Evolutionary conservation across 495 filamentous ascomycete species (phyloP), one percentile per base, ranked within the genome.

Genomic region (Penicillium cataractarum): DNA sequence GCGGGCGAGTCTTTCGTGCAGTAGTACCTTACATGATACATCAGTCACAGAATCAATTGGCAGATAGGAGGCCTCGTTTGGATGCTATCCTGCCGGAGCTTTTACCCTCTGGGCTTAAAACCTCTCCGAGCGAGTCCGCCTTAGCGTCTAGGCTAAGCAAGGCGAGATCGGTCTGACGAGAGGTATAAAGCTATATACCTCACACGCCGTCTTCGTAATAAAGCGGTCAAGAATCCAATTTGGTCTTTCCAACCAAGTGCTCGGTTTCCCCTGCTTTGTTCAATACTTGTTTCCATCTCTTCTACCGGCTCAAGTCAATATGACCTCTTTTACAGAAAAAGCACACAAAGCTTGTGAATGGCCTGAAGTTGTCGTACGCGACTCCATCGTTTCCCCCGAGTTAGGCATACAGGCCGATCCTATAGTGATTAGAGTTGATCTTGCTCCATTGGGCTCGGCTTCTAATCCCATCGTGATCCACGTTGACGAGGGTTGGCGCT

Each of bases 11-110:
- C n/a, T 7, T 44, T 44, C 19, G 40, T 44, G 40, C 40, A 12
- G n/a, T 44, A 44, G 17, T 63, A 21, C 55, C 50, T 37, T 55
- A 15, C 19, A 58, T n/a, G 37, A 2, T 55, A 9, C 10, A 26
- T 63, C 24, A 29, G 39, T 53, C 8, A 37, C 50, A 17, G 55
- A 63, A 50, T 58, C 55, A 37, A 59, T 64, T 59, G 8, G 56
- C 13, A 58, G 55, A 32, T 15, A 63, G 61, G 37, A 63, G 61
- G 37, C 40, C 61, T 58, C 29, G 27, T 63, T 55, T 63, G 8
- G 50, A 63, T 58, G 33, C 61, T 22, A 63, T 48, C 61, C 29
- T 58, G 15, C 35, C 42, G 21, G 19, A 42, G 54, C 32, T 39
- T 51, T 59, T 58, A 15, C 55, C 29, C 46, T 63, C 33, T 37